A percentile compares a stretch with the other conserved stretches of the same genome.
Evolutionary conservation across 305 asterid species (phyloP).

Genomic region (Fraxinus latifolia): DNA sequence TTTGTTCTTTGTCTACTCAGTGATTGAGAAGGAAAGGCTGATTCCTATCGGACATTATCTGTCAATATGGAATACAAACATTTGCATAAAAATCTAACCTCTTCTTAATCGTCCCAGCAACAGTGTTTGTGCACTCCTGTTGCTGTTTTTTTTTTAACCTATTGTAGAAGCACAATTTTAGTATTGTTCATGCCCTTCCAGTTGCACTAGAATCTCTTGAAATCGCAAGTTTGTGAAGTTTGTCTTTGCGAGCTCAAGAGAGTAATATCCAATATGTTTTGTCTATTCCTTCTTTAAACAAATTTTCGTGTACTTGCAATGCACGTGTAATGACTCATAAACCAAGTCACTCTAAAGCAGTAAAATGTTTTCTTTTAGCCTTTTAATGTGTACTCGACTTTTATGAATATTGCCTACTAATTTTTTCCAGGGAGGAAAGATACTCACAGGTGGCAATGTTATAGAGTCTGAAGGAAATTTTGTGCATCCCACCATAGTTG

Average conservation of each 20-base stretch:
- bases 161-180: neutral
- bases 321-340: neutral
- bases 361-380: neutral
- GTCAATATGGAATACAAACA: neutral
- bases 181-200: neutral
- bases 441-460: slow-evolving; percentile 67
- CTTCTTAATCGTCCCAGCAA: neutral
- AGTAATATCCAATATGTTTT: neutral
- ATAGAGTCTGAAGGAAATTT: slow-evolving; percentile 74
- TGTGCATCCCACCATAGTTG: slow-evolving; percentile 91
- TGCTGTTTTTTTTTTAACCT: neutral
- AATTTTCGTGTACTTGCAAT: neutral
- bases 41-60: neutral
- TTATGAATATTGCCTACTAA: slow-evolving; percentile 1
- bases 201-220: neutral
- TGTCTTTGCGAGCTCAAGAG: neutral
- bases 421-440: slow-evolving; percentile 75
- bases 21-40: neutral
- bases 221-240: neutral
- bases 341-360: neutral
- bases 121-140: neutral
- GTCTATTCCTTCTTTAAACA: neutral
- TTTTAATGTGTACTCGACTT: slow-evolving; percentile 7
- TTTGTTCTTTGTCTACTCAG: neutral
- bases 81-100: neutral